A percentile compares a stretch with the other conserved stretches of the same genome.
Evolutionary conservation across 75 land plant genomes (phyloP).

Genomic region (Pinus tabuliformis): DNA sequence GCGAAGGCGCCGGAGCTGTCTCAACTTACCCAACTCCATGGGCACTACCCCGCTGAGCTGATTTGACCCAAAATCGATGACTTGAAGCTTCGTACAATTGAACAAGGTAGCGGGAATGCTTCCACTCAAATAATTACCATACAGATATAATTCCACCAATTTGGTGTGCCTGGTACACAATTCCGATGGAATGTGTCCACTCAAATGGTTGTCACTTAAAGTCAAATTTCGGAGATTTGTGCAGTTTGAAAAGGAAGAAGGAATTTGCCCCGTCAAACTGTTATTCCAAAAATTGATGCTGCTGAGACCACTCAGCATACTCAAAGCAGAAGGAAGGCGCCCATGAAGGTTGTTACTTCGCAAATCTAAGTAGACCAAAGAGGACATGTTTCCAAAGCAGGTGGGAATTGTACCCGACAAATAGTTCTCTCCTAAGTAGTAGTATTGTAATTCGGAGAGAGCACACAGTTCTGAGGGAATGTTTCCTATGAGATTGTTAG

Average conservation of each 20-base stretch:
- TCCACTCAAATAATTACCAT: constrained; percentile 8
- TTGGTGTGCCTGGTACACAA: background rate
- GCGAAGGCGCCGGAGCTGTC: background rate
- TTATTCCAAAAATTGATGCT: no score
- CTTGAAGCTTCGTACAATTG: background rate
- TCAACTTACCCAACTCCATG: background rate
- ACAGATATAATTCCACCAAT: background rate
- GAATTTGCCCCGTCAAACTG: no score
- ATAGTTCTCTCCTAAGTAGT: background rate
- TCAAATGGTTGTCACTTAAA: no score
- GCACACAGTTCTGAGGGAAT: background rate
- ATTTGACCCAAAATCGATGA: background rate
- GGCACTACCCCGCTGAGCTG: background rate
- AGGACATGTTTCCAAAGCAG: no score
- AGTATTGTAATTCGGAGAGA: background rate
- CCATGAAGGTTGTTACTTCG: no score
- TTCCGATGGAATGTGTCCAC: constrained; percentile 6
- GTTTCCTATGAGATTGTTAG: background rate
- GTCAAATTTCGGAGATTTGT: constrained; percentile 13
- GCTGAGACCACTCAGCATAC: no score
- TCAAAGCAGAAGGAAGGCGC: no score
- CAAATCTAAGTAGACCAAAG: no score
- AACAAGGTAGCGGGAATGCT: background rate
- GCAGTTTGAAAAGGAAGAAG: constrained; percentile 1
- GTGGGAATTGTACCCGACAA: background rate